A percentile compares a stretch with the other conserved stretches of the same genome.
Conservation (phyloP, 257 asterid genomes). For the Solanum stenotomum region DNA sequence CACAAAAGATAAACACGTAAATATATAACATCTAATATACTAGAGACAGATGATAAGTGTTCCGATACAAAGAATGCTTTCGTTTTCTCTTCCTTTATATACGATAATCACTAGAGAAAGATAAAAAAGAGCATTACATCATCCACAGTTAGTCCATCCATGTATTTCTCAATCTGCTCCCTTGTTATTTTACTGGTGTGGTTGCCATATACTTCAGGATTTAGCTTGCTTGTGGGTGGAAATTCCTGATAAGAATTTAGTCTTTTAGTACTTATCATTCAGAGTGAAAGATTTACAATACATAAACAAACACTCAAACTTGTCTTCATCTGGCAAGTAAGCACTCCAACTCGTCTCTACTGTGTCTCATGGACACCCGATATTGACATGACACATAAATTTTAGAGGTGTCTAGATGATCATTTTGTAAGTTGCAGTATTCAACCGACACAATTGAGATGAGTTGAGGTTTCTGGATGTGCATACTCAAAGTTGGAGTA, state of each 20-base stretch:
- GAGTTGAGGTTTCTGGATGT: neutral
- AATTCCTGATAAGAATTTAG: conserved; percentile 42
- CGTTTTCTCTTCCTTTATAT: neutral
- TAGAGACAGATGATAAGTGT: neutral
- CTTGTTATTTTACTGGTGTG: conserved; percentile 54
- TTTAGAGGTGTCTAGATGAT: neutral
- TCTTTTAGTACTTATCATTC: neutral
- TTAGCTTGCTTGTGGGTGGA: conserved; percentile 73
- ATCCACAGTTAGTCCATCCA: conserved; percentile 56
- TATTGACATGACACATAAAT: neutral
- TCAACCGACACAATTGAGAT: neutral
- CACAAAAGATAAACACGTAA: neutral
- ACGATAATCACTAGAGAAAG: neutral
- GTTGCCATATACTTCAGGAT: conserved; percentile 41
- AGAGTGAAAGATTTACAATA: neutral
- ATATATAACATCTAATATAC: neutral
- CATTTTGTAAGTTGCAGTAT: neutral
- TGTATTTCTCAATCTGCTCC: conserved; percentile 49
- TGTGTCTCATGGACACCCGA: neutral
- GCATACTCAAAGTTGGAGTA: neutral
- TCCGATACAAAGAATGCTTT: neutral
- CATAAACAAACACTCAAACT: neutral
- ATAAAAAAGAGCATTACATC: conserved; percentile 29
- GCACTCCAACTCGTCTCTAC: neutral
- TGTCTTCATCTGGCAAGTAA: neutral